Evolutionary conservation across 1,139 yeast species (phyloP).

Genomic region (Saccharomyces pastorianus): DNA sequence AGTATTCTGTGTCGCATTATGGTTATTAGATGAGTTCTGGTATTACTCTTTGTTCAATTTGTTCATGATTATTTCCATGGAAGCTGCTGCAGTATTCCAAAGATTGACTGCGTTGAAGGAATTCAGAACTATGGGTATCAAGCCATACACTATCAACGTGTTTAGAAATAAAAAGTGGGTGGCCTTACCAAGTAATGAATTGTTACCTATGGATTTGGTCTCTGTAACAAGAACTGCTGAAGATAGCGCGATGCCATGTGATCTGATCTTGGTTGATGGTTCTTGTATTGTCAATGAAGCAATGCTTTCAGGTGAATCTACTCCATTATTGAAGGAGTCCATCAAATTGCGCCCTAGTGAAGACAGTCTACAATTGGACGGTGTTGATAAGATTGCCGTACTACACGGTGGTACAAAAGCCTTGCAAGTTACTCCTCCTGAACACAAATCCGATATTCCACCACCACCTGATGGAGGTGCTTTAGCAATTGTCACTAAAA

Average conservation of each 20-base stretch:
- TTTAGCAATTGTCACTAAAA: slow-evolving; percentile 78
- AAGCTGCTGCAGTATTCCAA: slow-evolving; percentile 90
- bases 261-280: slow-evolving; percentile 75
- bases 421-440: slow-evolving; percentile 77
- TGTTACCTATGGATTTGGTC: slow-evolving; percentile 88
- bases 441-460: slow-evolving; percentile 38
- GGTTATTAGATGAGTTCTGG: slow-evolving; percentile 98
- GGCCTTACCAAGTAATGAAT: slow-evolving; percentile 58
- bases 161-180: slow-evolving; percentile 67
- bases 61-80: slow-evolving; percentile 88
- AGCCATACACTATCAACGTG: slow-evolving; percentile 74
- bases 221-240: slow-evolving; percentile 86
- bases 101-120: slow-evolving; percentile 91
- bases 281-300: slow-evolving; percentile 94
- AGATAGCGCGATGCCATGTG: slow-evolving; percentile 95
- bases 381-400: slow-evolving; percentile 80
- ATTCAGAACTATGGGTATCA: slow-evolving; percentile 94
- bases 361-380: slow-evolving; percentile 65
- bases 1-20: slow-evolving; percentile 86
- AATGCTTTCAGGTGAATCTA: slow-evolving; percentile 96
- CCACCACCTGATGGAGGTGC: slow-evolving; percentile 88
- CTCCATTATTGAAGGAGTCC: slow-evolving; percentile 91
- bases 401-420: slow-evolving; percentile 97
- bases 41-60: slow-evolving; percentile 85
- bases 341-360: slow-evolving; percentile 70